Conservation (phyloP, 495 filamentous ascomycete species). For the Apodospora peruviana region DNA sequence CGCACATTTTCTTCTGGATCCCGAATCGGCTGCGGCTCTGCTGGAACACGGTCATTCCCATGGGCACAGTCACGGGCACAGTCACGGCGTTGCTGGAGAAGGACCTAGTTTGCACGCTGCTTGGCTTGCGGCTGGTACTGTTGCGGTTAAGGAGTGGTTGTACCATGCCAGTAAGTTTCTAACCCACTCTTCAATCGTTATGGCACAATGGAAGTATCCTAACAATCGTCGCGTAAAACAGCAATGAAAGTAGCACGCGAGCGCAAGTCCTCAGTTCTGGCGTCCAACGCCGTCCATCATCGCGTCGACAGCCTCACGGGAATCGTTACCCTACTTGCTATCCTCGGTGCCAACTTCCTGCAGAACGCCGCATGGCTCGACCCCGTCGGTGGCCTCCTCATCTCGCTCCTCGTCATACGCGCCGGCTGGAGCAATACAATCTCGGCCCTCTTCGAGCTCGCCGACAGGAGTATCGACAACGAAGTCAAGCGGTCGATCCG, state of each 20-base stretch:
- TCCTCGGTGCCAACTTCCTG: constrained; percentile 83
- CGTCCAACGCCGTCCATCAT: constrained; percentile 94
- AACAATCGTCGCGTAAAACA: too few species aligned
- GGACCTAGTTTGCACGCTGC: constrained; percentile 87
- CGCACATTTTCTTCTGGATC: constrained; percentile 73
- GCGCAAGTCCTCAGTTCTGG: constrained; percentile 91
- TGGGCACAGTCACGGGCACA: constrained; percentile 52
- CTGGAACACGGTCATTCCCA: constrained; percentile 60
- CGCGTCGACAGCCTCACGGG: constrained; percentile 92
- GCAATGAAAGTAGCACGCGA: constrained; percentile 96
- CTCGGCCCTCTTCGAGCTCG: constrained; percentile 76
- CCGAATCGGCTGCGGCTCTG: constrained; percentile 49
- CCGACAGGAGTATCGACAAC: constrained; percentile 79
- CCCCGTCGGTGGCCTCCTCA: constrained; percentile 86
- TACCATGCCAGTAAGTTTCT: constrained; percentile 82
- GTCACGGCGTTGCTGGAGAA: constrained; percentile 55
- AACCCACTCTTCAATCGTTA: not conserved
- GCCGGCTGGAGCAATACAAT: constrained; percentile 85
- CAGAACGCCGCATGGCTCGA: constrained; percentile 84
- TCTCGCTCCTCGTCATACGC: constrained; percentile 86
- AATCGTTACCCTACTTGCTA: constrained; percentile 82
- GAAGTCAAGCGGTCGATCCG: constrained; percentile 70
- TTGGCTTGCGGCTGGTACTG: constrained; percentile 90
- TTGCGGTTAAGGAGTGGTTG: constrained; percentile 91
- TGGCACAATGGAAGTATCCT: too few species aligned